Evolutionary conservation across 1,284 basidiomycete genomes (phyloP).

Genomic region (Cutaneotrichosporon sp.): DNA sequence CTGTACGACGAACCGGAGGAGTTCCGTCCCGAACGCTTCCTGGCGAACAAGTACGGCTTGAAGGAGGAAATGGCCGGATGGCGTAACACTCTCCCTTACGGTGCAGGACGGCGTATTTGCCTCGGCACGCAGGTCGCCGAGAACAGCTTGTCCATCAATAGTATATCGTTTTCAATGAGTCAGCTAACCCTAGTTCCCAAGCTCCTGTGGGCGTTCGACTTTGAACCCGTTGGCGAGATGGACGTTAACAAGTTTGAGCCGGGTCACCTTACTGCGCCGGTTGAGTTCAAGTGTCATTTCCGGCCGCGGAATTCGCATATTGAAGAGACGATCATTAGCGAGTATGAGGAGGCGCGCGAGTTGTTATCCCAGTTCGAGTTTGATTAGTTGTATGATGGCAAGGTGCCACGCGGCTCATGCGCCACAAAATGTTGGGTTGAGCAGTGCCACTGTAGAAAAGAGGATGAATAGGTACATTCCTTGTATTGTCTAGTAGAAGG

Average conservation of each 20-base stretch:
- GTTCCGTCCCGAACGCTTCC: conserved; percentile 16
- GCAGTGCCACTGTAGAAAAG: too few relatives aligned
- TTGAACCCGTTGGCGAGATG: conserved; percentile 16
- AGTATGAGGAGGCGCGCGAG: conserved; percentile 16
- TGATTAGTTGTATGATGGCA: too few relatives aligned
- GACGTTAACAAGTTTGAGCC: conserved; percentile 17
- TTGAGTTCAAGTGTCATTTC: conserved; percentile 19
- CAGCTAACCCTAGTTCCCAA: conserved; percentile 12
- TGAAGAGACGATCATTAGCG: conserved; percentile 14
- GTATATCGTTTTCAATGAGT: background rate
- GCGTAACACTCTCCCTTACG: conserved; percentile 17
- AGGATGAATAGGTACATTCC: too few relatives aligned
- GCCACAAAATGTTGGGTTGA: too few relatives aligned
- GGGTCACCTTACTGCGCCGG: conserved; percentile 15
- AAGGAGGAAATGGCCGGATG: conserved; percentile 9
- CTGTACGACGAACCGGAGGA: conserved; percentile 16
- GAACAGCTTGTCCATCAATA: conserved; percentile 20
- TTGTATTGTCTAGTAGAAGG: too few relatives aligned
- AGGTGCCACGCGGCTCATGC: too few relatives aligned
- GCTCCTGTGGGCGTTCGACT: conserved; percentile 20
- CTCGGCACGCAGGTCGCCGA: conserved; percentile 15
- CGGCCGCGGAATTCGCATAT: conserved; percentile 8
- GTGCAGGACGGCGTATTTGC: conserved; percentile 16
- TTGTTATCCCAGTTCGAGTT: conserved; percentile 17
- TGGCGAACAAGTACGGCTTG: conserved; percentile 12